These are phyloP conservation scores for Fusarium sp. DNA, from an alignment of 2,329 filamentous ascomycete species.

Conservation along the genomic window DNA sequence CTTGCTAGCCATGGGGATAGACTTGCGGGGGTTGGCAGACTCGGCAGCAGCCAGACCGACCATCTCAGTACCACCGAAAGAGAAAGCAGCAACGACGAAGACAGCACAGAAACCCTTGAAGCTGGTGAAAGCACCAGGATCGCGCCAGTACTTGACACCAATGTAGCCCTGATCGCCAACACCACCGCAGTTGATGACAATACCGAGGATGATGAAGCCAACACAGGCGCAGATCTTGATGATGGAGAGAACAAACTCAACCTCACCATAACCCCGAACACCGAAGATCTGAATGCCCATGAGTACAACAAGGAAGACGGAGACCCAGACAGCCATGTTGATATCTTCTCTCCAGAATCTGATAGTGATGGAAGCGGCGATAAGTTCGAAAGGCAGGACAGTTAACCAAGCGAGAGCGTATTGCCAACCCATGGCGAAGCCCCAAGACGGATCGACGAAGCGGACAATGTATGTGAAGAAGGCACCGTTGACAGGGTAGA, in stretches of 20 bases:
- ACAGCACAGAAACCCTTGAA: constrained; percentile 84
- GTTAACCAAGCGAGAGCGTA: constrained; percentile 91
- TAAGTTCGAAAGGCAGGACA: constrained; percentile 85
- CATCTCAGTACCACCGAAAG: constrained; percentile 81
- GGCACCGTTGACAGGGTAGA: constrained; percentile 91
- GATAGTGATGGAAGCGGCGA: constrained; percentile 86
- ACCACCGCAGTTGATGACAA: constrained; percentile 87
- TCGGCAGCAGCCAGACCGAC: constrained; percentile 83
- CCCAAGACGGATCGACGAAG: constrained; percentile 93
- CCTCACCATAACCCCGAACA: constrained; percentile 89
- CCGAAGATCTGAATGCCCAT: constrained; percentile 88
- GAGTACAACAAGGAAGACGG: constrained; percentile 82
- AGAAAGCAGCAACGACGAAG: constrained; percentile 79
- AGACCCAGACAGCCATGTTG: constrained; percentile 81
- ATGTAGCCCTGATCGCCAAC: constrained; percentile 80
- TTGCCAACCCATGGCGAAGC: constrained; percentile 96
- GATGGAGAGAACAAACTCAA: constrained; percentile 87
- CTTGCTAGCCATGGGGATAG: constrained; percentile 87
- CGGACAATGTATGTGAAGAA: constrained; percentile 93
- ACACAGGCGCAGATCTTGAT: constrained; percentile 82
- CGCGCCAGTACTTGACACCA: constrained; percentile 79
- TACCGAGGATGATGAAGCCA: constrained; percentile 77
- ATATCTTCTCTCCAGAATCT: constrained; percentile 78
- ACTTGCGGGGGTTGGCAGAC: constrained; percentile 80
- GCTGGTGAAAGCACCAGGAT: constrained; percentile 85